These are phyloP conservation scores for Climacium dendroides DNA, from an alignment of 225 moss, liverwort and hornwort species.

Conservation along the genomic window DNA sequence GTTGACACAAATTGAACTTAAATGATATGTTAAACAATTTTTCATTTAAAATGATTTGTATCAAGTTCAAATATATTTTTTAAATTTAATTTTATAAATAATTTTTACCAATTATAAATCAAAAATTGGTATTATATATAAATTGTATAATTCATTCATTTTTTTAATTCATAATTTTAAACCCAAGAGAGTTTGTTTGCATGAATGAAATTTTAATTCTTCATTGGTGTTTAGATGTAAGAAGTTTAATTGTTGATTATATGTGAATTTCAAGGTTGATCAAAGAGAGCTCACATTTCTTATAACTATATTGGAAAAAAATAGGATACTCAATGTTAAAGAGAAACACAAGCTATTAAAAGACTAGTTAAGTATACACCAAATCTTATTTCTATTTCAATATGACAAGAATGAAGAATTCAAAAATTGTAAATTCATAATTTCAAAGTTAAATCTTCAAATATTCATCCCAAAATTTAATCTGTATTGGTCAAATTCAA, in stretches of 20 bases:
- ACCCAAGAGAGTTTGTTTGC: too few species aligned
- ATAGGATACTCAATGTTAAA: not conserved
- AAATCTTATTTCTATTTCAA: not conserved
- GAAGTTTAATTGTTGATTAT: not conserved
- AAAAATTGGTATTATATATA: not conserved
- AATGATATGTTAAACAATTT: not conserved
- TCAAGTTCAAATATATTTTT: not conserved
- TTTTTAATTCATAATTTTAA: too few species aligned
- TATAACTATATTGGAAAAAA: not conserved
- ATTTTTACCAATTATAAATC: not conserved
- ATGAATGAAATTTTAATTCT: not conserved
- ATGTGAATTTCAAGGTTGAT: not conserved
- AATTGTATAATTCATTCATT: not conserved
- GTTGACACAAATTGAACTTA: not conserved
- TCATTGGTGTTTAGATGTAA: not conserved
- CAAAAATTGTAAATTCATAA: too few species aligned
- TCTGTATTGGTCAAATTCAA: not conserved
- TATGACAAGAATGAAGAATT: too few species aligned
- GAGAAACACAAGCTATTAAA: too few species aligned
- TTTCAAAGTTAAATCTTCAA: not conserved
- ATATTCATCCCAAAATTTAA: accelerated
- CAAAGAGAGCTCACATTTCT: accelerated
- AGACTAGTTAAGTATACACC: accelerated
- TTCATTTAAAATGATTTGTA: not conserved
- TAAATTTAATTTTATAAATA: too few species aligned